Conservation (phyloP, 225 moss, liverwort and hornwort species). For the Anthoceros angustus region DNA sequence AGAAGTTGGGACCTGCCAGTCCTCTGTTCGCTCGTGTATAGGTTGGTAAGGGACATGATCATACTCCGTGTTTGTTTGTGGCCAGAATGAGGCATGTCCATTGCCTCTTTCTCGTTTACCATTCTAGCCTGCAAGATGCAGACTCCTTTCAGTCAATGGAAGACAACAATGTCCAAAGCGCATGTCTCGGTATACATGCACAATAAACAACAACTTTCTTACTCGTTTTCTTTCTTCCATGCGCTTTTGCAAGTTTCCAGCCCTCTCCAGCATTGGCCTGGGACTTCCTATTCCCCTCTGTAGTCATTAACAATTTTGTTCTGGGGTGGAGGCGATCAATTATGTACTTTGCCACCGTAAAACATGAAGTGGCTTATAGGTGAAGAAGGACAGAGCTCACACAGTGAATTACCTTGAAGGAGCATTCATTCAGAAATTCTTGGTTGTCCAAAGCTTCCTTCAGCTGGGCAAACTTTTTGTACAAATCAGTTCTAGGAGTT, state of each 20-base stretch:
- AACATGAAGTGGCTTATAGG: neutral
- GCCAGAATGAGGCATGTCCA: neutral
- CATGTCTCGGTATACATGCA: neutral
- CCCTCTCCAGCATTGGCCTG: neutral
- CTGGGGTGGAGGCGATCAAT: neutral
- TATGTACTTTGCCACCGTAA: no score
- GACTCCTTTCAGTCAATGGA: neutral
- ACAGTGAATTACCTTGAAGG: neutral
- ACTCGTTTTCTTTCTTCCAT: neutral
- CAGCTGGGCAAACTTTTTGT: neutral
- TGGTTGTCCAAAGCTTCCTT: neutral
- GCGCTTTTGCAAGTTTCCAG: neutral
- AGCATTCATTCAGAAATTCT: constrained; percentile 5
- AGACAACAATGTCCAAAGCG: neutral
- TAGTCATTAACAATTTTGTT: neutral
- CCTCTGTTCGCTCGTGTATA: constrained; percentile 1
- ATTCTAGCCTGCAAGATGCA: neutral
- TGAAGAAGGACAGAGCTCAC: neutral
- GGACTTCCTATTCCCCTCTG: neutral
- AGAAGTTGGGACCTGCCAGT: neutral
- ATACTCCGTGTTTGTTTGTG: constrained; percentile 2
- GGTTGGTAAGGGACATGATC: constrained; percentile 1
- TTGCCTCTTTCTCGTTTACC: neutral
- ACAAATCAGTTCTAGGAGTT: neutral
- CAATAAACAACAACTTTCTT: neutral